These are phyloP conservation scores for Neoarthrinium moseri DNA, from an alignment of 2,329 filamentous ascomycete species.

Conservation along the genomic window DNA sequence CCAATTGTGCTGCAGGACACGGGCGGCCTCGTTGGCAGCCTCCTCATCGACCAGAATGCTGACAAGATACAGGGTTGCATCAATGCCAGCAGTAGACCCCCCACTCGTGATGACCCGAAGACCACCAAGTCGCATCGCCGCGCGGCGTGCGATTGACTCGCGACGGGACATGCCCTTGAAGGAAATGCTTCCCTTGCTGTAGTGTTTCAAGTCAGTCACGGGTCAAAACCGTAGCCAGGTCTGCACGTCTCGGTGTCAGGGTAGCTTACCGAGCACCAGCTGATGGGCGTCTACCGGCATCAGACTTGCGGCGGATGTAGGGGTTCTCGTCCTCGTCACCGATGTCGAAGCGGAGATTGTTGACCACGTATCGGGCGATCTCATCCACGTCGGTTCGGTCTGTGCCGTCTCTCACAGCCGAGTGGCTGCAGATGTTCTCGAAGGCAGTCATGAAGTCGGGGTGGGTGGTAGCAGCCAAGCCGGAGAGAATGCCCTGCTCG, in stretches of 20 bases:
- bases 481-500: slow-evolving; percentile 72
- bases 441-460: slow-evolving; percentile 77
- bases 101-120: slow-evolving; percentile 77
- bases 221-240: not conserved
- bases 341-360: slow-evolving; percentile 85
- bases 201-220: slow-evolving; percentile 22
- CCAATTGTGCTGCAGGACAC: slow-evolving; percentile 80
- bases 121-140: slow-evolving; percentile 69
- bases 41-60: slow-evolving; percentile 79
- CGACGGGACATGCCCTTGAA: slow-evolving; percentile 73
- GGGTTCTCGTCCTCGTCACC: slow-evolving; percentile 80
- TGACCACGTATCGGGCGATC: slow-evolving; percentile 80
- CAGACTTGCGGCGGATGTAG: slow-evolving; percentile 75
- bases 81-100: slow-evolving; percentile 76
- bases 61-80: slow-evolving; percentile 82
- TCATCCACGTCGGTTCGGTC: slow-evolving; percentile 83
- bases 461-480: slow-evolving; percentile 79
- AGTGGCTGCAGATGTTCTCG: slow-evolving; percentile 77
- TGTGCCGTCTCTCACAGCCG: slow-evolving; percentile 65
- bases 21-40: slow-evolving; percentile 71
- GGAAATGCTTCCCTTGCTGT: slow-evolving; percentile 79
- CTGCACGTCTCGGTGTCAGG: too few species aligned
- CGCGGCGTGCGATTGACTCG: slow-evolving; percentile 78
- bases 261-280: slow-evolving; percentile 53
- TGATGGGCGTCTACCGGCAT: slow-evolving; percentile 59